Conservation (phyloP, 257 asterid genomes). For the Cruciata laevipes region DNA sequence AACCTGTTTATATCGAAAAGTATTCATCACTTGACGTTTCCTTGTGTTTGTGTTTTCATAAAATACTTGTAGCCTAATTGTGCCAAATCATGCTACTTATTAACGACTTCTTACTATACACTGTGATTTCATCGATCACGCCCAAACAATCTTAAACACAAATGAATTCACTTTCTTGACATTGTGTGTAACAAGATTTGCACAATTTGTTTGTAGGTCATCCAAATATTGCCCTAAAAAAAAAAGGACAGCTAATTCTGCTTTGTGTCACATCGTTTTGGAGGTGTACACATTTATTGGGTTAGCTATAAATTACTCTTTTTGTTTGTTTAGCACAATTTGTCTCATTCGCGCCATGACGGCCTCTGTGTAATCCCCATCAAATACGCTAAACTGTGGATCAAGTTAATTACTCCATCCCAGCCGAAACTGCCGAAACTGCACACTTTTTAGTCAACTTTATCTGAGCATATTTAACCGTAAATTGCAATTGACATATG, state of each 20-base stretch:
- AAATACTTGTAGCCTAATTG: no score
- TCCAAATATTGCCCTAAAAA: not conserved
- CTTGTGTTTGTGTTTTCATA: no score
- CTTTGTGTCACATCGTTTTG: conserved; percentile 7
- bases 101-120: not conserved
- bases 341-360: conserved; percentile 5
- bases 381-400: not conserved
- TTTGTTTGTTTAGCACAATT: not conserved
- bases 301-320: not conserved
- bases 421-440: no score
- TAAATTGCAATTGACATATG: no score
- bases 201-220: not conserved
- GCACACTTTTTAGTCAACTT: no score
- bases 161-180: not conserved
- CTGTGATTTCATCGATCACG: not conserved
- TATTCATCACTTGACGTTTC: no score
- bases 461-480: no score
- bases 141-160: not conserved
- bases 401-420: conserved; percentile 1
- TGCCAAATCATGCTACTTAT: not conserved
- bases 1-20: no score
- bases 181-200: not conserved
- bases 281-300: not conserved
- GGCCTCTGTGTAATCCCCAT: conserved; percentile 9
- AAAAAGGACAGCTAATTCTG: conserved; percentile 4